Evolutionary conservation across 2,329 filamentous ascomycete genomes (phyloP), one percentile per base, ranked within the genome.

Genomic region (Helotiales sp.): DNA sequence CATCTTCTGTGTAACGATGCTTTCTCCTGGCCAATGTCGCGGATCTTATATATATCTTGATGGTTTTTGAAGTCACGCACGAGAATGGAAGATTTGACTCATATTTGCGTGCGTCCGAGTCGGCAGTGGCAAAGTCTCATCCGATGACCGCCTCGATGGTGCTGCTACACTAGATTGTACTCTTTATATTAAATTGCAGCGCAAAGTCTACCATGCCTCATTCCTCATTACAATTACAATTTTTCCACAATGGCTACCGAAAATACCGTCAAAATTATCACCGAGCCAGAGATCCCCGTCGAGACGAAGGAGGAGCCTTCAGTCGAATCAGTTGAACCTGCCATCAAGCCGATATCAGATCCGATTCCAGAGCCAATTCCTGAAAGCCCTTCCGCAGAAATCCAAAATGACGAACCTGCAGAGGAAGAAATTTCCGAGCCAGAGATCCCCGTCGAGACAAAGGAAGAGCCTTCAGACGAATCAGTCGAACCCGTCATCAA

Each of bases 51-150:
- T 61, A 34, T 45, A 28, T 61, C 22, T 57, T 17, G 8, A 30
- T 32, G 3, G 6, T 4, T n/a, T 47, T 17, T 62, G 57, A 20
- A 13, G 49, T 63, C 15, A 34, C 26, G 54, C 60, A 60, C 37
- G 40, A 40, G 34, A 50, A 55, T 58, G 50, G 45, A 58, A 43
- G 26, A 1, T 65, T 69, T 45, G 66, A 70, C 64, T 70, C 66
- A 70, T 49, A 61, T 60, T 40, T 64, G 34, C 69, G 34, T 65
- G 30, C n/a, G 30, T 61, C 17, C 45, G 61, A n/a, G 58, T 37
- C 37, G 49, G 43, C 49, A 40, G 58, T 61, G 64, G 58, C 58
- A 32, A 55, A 50, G 62, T 59, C 32, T 32, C 52, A 15, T 13
- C 28, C 52, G 32, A 17, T 3, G 52, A 13, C 52, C 3, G 20